A percentile compares a stretch with the other conserved stretches of the same genome.
These are phyloP conservation scores for Pseudocercospora ulei DNA, from an alignment of 2,329 filamentous ascomycete species.

Conservation along the genomic window DNA sequence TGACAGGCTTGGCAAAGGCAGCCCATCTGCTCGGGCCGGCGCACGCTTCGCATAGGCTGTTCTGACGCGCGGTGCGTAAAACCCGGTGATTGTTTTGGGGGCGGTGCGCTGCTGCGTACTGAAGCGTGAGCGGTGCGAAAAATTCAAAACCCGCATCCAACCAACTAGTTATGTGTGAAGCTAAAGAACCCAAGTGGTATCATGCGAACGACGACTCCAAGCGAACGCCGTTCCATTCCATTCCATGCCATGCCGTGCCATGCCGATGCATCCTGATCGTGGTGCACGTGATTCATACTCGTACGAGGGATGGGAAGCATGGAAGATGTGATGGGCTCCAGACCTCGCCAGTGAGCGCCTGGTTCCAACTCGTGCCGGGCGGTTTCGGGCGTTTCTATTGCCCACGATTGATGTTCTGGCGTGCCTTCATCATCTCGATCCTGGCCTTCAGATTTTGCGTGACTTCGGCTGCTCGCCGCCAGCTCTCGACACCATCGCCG, in stretches of 20 bases:
- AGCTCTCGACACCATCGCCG: constrained; percentile 67
- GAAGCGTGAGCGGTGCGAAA: no score
- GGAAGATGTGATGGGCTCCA: neutral
- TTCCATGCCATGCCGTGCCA: no score
- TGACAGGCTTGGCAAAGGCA: no score
- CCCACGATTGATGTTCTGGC: constrained; percentile 22
- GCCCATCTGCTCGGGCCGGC: no score
- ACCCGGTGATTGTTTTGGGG: no score
- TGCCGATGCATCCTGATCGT: constrained; percentile 4
- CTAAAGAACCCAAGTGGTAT: constrained; percentile 4
- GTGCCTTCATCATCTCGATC: constrained; percentile 95
- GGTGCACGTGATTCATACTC: constrained; percentile 7
- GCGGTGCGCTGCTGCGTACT: no score
- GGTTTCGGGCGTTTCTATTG: neutral
- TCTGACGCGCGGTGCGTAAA: no score
- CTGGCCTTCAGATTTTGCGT: constrained; percentile 94
- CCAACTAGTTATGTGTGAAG: neutral
- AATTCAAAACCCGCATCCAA: no score
- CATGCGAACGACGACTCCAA: constrained; percentile 3
- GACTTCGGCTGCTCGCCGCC: constrained; percentile 93
- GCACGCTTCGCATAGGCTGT: no score
- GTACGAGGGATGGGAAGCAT: neutral
- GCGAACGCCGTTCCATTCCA: constrained; percentile 2
- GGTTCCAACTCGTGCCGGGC: neutral
- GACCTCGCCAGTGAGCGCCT: neutral